Evolutionary conservation across 1,139 yeast species (phyloP), one percentile per base, ranked within the genome.

Genomic region (Diutina rugosa): DNA sequence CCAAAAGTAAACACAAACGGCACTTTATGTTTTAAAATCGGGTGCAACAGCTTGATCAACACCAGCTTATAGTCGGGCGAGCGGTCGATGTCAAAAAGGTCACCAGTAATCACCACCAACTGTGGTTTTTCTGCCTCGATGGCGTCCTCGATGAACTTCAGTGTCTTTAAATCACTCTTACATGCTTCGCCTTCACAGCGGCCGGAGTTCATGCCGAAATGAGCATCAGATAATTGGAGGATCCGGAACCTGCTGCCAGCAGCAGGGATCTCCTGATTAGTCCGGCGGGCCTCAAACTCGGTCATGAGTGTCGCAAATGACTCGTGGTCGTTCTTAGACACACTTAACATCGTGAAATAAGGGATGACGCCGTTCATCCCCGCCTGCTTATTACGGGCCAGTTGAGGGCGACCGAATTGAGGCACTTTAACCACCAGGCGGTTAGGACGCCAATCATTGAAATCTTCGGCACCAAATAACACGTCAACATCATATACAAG

Each of bases 1-100:
- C 96, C 96, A 70, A 88, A 73, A 0, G 87, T 83, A 61, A 86
- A 78, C 0, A 96, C 93, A 72, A 79, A 91, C 2, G 97, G 97
- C 7, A 90, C 84, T 53, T 76, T 70, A 48, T 89, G 73, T 32
- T 72, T 63, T 29, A 90, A 77, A 54, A 87, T 79, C 1, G 96
- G 95, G 4, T 80, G 74, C n/a, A 87, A 75, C 0, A 86, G 93
- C 66, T 91, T 91, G 61, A 85, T 75, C 21, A 90, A 63, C 0
- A 96, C 83, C 0, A 95, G 81, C 64, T 85, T 87, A 0, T 95
- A 77, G 65, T 91, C 97, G 0, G 87, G 88, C 0, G 89, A 75
- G 9, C 73, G 76, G 26, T 79, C 79, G 1, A 93, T 93, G 71
- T 82, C 83, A 0, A 89, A 76, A 67, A 87, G 95, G 69, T 91